phyloP scores from a whole-genome alignment of 768 basidiomycete species.

The Russula earlei region DNA sequence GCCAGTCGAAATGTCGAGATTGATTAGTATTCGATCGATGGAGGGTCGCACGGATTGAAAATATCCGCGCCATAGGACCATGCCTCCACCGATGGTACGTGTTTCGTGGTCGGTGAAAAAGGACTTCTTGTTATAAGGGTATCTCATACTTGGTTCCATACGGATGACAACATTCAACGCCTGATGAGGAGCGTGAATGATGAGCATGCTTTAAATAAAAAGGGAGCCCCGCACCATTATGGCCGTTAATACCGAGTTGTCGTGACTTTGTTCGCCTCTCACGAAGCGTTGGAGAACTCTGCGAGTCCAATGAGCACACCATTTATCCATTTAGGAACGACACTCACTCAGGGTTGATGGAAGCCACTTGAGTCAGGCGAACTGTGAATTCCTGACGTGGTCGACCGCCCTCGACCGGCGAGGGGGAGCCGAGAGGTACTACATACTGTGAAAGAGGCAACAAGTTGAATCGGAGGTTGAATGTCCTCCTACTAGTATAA shows the following conservation, averaged over 20 bases:
- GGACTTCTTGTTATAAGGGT: constrained; percentile 61
- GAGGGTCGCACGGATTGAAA: constrained; percentile 72
- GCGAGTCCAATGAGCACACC: not conserved
- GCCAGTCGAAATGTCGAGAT: constrained; percentile 68
- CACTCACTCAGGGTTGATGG: constrained; percentile 79
- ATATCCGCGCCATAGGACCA: constrained; percentile 70
- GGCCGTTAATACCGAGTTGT: constrained; percentile 56
- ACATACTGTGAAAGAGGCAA: constrained; percentile 40
- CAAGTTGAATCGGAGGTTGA: not conserved
- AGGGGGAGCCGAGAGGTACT: constrained; percentile 34
- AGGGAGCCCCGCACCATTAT: constrained; percentile 46
- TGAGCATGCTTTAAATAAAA: not conserved
- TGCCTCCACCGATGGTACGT: constrained; percentile 46
- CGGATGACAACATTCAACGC: constrained; percentile 66
- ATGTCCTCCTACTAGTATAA: not conserved
- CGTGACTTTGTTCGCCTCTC: constrained; percentile 55
- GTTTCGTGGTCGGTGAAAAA: constrained; percentile 59
- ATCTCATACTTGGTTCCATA: constrained; percentile 57
- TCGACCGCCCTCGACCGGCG: not conserved
- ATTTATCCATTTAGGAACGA: constrained; percentile 5
- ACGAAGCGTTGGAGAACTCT: constrained; percentile 60
- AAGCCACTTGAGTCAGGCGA: constrained; percentile 50
- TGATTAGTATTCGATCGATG: constrained; percentile 51
- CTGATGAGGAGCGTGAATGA: constrained; percentile 27
- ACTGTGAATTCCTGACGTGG: constrained; percentile 61